Conservation (phyloP, 495 filamentous ascomycete genomes). For the Recurvomyces mirabilis region DNA sequence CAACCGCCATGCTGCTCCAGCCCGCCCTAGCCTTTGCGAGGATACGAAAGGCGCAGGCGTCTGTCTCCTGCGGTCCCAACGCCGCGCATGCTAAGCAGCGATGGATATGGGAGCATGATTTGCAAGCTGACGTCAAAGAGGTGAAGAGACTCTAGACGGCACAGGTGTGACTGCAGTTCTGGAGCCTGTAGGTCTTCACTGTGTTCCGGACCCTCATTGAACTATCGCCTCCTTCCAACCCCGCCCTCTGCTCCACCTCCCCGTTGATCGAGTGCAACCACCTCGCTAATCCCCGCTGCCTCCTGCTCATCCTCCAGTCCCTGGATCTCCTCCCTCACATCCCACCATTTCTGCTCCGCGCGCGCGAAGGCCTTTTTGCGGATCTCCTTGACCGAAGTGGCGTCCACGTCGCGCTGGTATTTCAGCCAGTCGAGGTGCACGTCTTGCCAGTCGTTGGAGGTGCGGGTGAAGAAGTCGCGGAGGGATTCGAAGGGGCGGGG, state of each 20-base stretch:
- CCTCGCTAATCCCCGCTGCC: constrained; percentile 87
- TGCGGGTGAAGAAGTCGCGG: constrained; percentile 83
- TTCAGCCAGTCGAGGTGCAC: constrained; percentile 57
- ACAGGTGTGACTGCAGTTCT: too few relatives aligned
- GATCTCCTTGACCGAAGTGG: constrained; percentile 74
- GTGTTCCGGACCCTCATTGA: too few relatives aligned
- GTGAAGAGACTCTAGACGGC: constrained; percentile 21
- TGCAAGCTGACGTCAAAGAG: constrained; percentile 22
- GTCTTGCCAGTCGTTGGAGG: constrained; percentile 83
- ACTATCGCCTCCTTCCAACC: constrained; percentile 10
- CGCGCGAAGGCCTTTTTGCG: constrained; percentile 77
- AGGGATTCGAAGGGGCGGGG: constrained; percentile 83
- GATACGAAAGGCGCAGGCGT: constrained; percentile 57
- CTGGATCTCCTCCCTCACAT: constrained; percentile 87
- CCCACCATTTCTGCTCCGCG: constrained; percentile 97
- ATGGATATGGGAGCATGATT: constrained; percentile 52
- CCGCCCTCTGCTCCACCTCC: constrained; percentile 11
- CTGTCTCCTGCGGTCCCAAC: constrained; percentile 49
- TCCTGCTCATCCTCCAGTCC: constrained; percentile 93
- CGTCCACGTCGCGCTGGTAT: constrained; percentile 46
- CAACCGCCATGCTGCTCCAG: background rate
- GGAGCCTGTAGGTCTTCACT: too few relatives aligned
- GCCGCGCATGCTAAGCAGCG: constrained; percentile 44
- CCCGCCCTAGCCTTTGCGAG: constrained; percentile 27
- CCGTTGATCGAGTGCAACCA: constrained; percentile 41